phyloP scores from a whole-genome alignment of 208 protist species.

The Tritrichomonas foetus region DNA sequence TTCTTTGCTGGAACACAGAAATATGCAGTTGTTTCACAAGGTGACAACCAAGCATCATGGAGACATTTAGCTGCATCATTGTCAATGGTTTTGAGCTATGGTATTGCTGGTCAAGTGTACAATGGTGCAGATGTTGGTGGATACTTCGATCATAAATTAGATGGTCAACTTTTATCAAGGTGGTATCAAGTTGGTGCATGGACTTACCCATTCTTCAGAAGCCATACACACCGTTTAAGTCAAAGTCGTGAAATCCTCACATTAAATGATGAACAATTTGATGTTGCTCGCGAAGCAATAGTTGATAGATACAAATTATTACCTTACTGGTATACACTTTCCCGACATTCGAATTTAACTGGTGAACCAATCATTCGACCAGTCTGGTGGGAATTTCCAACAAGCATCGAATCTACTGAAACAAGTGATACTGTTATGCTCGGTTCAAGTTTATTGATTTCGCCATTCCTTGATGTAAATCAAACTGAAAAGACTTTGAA shows the following conservation, averaged over 20 bases:
- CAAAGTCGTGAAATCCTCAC: conserved; percentile 88
- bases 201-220: conserved; percentile 95
- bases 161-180: conserved; percentile 82
- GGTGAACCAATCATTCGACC: conserved; percentile 77
- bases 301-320: conserved; percentile 75
- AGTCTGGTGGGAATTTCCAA: conserved; percentile 81
- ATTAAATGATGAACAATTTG: conserved; percentile 68
- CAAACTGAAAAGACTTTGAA: conserved; percentile 62
- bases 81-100: conserved; percentile 87
- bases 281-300: conserved; percentile 59
- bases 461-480: conserved; percentile 68
- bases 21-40: conserved; percentile 90
- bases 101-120: conserved; percentile 84
- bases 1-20: conserved; percentile 96
- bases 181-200: conserved; percentile 85
- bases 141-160: conserved; percentile 85
- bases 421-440: conserved; percentile 74
- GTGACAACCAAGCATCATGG: conserved; percentile 91
- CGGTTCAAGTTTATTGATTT: conserved; percentile 72
- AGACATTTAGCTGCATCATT: conserved; percentile 77
- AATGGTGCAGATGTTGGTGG: conserved; percentile 89
- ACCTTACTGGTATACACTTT: conserved; percentile 89
- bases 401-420: conserved; percentile 73
- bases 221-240: conserved; percentile 87
- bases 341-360: conserved; percentile 69